These are phyloP conservation scores for Gossypium herbaceum DNA, from an alignment of 345 rosid species.

Conservation along the genomic window DNA sequence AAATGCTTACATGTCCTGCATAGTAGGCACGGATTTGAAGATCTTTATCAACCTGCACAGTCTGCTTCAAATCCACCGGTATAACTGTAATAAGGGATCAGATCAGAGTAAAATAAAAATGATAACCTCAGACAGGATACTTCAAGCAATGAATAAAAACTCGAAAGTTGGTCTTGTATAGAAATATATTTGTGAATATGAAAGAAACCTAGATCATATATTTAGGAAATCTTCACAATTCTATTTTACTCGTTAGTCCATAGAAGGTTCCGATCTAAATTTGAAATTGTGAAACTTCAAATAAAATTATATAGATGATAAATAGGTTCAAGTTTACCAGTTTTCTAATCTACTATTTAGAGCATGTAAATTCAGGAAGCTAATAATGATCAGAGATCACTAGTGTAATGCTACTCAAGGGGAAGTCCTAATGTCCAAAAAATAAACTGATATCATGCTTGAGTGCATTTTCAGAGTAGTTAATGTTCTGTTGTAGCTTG, in stretches of 20 bases:
- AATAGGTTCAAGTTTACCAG: not conserved
- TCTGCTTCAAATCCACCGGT: conserved; percentile 88
- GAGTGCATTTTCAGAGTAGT: not conserved
- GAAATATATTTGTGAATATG: not conserved
- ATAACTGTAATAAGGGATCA: conserved; percentile 45
- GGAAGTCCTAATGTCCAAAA: not conserved
- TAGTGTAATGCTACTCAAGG: not conserved
- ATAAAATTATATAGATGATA: not conserved
- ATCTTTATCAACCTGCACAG: conserved; percentile 80
- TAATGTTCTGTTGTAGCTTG: not conserved
- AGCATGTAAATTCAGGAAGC: not conserved
- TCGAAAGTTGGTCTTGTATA: not conserved
- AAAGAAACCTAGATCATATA: not conserved
- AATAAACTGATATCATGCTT: conserved; percentile 1
- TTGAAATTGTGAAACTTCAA: conserved; percentile 2
- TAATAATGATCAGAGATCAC: not conserved
- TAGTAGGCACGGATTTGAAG: conserved; percentile 92
- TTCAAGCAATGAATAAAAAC: not conserved
- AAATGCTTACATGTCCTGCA: conserved; percentile 84
- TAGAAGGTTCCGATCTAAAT: not conserved
- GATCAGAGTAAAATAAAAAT: not conserved
- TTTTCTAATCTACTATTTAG: not conserved
- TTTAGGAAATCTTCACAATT: not conserved
- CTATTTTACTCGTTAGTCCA: not conserved
- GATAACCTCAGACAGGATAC: not conserved